These are phyloP conservation scores for Pueraria montana DNA, from an alignment of 306 rosid species.

Conservation along the genomic window DNA sequence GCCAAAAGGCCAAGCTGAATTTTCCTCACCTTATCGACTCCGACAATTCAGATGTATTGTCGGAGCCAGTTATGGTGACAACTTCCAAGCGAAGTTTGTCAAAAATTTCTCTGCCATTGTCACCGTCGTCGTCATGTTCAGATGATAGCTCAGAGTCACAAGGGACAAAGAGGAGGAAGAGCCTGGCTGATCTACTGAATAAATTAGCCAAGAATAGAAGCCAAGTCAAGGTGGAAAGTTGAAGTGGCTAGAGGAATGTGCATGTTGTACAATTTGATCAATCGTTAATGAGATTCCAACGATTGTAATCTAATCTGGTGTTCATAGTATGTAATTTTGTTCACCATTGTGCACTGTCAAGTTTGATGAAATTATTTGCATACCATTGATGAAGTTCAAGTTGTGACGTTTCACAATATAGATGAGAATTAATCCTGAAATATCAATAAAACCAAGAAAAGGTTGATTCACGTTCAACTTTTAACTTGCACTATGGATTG, in stretches of 20 bases:
- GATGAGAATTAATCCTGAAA: not conserved
- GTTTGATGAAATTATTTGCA: not conserved
- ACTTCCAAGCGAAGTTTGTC: not conserved
- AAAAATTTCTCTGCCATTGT: not conserved
- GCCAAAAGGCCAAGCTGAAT: constrained; percentile 73
- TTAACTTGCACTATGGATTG: not conserved
- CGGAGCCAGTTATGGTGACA: not conserved
- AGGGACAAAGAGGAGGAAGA: constrained; percentile 31
- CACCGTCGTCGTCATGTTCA: not conserved
- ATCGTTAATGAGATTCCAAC: not conserved
- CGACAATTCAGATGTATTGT: not conserved
- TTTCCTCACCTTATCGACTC: constrained; percentile 55
- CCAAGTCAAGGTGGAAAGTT: not conserved
- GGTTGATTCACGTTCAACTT: not conserved
- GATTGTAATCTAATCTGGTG: not conserved
- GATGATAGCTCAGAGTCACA: constrained; percentile 13
- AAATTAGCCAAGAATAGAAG: constrained; percentile 35
- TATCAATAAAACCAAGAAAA: not conserved
- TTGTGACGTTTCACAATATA: not conserved
- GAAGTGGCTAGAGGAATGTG: not conserved
- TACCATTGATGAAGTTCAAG: not conserved
- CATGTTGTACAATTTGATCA: not conserved
- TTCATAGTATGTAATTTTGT: not conserved
- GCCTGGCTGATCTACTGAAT: constrained; percentile 21
- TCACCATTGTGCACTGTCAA: not conserved